These are phyloP conservation scores for Beauveria australis DNA, from an alignment of 2,329 filamentous ascomycete genomes.

Conservation along the genomic window DNA sequence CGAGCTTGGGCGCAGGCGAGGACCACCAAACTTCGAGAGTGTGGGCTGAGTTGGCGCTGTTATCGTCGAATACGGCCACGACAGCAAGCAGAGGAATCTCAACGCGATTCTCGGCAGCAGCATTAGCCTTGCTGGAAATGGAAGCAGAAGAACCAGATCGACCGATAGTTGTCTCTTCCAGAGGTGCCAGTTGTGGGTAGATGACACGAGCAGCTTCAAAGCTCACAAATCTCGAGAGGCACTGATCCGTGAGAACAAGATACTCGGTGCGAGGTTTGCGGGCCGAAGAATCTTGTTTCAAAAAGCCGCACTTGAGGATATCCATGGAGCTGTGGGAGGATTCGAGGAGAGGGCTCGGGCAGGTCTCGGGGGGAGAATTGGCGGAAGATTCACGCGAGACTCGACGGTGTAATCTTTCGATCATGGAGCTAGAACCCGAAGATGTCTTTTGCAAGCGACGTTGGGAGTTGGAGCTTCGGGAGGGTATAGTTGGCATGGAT, in stretches of 20 bases:
- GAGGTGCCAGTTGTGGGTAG: slow-evolving; percentile 36
- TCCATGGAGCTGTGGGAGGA: slow-evolving; percentile 29
- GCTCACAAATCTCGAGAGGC: slow-evolving; percentile 42
- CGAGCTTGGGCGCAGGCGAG: slow-evolving; percentile 32
- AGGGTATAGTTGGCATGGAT: slow-evolving; percentile 25
- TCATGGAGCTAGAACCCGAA: slow-evolving; percentile 31
- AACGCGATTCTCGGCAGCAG: slow-evolving; percentile 29
- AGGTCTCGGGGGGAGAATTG: slow-evolving; percentile 21
- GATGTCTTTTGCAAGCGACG: slow-evolving; percentile 30
- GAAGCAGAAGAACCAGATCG: slow-evolving; percentile 18
- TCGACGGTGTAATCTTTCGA: slow-evolving; percentile 33
- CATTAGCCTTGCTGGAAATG: slow-evolving; percentile 21
- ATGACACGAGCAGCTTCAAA: slow-evolving; percentile 37
- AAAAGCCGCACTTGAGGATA: slow-evolving; percentile 35
- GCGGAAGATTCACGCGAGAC: slow-evolving; percentile 29
- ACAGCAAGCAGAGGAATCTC: slow-evolving; percentile 42
- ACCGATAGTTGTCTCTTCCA: slow-evolving; percentile 15
- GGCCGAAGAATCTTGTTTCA: slow-evolving; percentile 42
- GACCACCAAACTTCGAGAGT: slow-evolving; percentile 52
- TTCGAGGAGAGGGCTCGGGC: slow-evolving; percentile 22
- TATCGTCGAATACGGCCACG: slow-evolving; percentile 44
- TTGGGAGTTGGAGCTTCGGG: slow-evolving; percentile 24
- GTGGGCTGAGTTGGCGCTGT: slow-evolving; percentile 40
- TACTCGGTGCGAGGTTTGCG: slow-evolving; percentile 42
- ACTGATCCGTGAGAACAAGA: slow-evolving; percentile 42